Conservation (phyloP, 208 protist genomes). For the Angomonas deanei region DNA sequence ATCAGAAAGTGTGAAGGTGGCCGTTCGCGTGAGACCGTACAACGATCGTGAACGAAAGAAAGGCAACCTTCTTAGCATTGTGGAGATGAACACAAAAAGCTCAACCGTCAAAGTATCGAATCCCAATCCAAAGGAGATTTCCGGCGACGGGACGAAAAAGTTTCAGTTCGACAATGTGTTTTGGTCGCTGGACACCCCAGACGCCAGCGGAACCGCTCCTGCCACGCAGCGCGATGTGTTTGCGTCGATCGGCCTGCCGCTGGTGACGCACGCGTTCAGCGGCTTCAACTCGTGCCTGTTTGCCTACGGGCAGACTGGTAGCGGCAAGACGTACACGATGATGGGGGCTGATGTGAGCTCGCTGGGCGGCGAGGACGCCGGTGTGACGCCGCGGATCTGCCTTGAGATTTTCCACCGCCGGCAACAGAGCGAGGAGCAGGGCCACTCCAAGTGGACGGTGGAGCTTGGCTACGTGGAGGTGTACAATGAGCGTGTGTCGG, state of each 20-base stretch:
- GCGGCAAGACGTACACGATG: conserved; percentile 80
- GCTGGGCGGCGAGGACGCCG: conserved; percentile 24
- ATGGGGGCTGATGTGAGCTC: conserved; percentile 37
- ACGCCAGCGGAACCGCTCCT: conserved; percentile 20
- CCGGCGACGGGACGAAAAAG: neutral
- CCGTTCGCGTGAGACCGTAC: conserved; percentile 59
- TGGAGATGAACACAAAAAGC: conserved; percentile 8
- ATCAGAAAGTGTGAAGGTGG: conserved; percentile 34
- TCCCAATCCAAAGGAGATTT: neutral
- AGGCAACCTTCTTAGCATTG: neutral
- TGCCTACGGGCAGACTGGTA: conserved; percentile 59
- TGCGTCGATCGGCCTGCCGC: conserved; percentile 37
- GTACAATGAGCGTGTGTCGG: conserved; percentile 82
- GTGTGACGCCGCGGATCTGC: conserved; percentile 63
- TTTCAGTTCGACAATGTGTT: conserved; percentile 73
- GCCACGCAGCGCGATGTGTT: conserved; percentile 56
- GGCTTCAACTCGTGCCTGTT: conserved; percentile 71
- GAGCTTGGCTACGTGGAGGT: conserved; percentile 78
- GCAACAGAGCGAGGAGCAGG: conserved; percentile 17
- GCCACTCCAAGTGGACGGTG: conserved; percentile 43
- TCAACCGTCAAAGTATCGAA: conserved; percentile 18
- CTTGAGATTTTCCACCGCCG: conserved; percentile 57
- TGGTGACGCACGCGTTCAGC: conserved; percentile 45
- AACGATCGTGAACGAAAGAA: conserved; percentile 31
- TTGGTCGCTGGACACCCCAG: conserved; percentile 36